phyloP scores from a whole-genome alignment of 768 basidiomycete genomes.

The Pleurotus djamor region DNA sequence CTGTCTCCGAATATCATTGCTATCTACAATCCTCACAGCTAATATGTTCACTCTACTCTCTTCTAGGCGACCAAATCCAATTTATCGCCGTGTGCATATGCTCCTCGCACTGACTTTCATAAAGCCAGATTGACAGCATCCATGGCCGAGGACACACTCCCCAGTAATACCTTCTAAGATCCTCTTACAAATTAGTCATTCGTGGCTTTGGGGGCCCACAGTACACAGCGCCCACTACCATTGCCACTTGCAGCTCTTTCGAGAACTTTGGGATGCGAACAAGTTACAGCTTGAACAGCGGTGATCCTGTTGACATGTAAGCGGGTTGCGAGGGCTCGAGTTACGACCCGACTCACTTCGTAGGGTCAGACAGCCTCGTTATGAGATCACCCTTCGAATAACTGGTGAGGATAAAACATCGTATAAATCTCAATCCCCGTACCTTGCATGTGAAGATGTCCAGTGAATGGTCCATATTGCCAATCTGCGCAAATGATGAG shows the following conservation, averaged over 20 bases:
- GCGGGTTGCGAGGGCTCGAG: background rate
- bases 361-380: slow-evolving; percentile 55
- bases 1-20: background rate
- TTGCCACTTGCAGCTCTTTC: slow-evolving; percentile 80
- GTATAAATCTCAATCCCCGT: slow-evolving; percentile 5
- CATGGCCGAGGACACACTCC: too few species aligned
- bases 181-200: slow-evolving; percentile 2
- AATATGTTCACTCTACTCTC: too few species aligned
- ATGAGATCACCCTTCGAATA: slow-evolving; percentile 64
- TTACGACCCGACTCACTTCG: slow-evolving; percentile 35
- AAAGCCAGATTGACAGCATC: too few species aligned
- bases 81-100: too few species aligned
- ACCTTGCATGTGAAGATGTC: slow-evolving; percentile 77
- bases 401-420: background rate
- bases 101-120: too few species aligned
- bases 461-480: slow-evolving; percentile 75
- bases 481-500: slow-evolving; percentile 44
- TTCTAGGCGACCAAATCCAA: too few species aligned
- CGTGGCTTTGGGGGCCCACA: slow-evolving; percentile 61
- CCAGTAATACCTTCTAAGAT: too few species aligned
- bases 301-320: slow-evolving; percentile 49
- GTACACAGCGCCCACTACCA: slow-evolving; percentile 72
- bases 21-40: too few species aligned
- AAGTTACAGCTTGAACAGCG: slow-evolving; percentile 89
- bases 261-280: slow-evolving; percentile 73